A percentile compares a stretch with the other conserved stretches of the same genome.
Conservation (phyloP, 2,329 filamentous ascomycete species). For the Sporothrix pseudoabietina region DNA sequence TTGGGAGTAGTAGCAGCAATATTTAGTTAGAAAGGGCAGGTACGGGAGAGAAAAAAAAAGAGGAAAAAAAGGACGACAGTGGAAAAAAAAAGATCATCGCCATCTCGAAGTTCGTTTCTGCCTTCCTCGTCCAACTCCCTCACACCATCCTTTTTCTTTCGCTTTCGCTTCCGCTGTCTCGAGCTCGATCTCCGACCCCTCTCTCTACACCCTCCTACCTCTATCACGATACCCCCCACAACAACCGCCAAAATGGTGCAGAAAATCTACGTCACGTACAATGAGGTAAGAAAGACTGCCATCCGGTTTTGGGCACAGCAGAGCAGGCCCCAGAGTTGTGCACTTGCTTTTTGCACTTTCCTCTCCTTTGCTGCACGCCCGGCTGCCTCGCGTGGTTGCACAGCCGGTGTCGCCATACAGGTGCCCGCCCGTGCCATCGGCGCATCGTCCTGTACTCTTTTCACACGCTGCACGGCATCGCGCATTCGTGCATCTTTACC, state of each 20-base stretch:
- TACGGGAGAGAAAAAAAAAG: background rate
- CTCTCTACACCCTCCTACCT: background rate
- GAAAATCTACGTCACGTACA: slow-evolving; percentile 90
- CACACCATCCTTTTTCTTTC: background rate
- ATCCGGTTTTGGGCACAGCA: background rate
- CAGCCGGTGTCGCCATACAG: slow-evolving; percentile 1
- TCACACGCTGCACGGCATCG: background rate
- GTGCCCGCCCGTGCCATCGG: background rate
- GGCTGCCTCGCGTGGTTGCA: background rate
- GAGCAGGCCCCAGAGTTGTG: background rate
- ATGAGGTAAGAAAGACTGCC: slow-evolving; percentile 64
- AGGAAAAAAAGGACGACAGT: background rate
- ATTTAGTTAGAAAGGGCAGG: background rate
- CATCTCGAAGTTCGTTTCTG: background rate
- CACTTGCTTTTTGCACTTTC: background rate
- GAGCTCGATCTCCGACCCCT: background rate
- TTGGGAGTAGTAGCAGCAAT: too few species aligned
- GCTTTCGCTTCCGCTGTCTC: background rate
- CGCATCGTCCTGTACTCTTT: background rate
- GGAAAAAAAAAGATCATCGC: background rate
- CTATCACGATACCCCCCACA: background rate
- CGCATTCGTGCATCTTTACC: background rate
- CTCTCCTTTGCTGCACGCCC: background rate
- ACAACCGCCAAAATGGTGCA: slow-evolving; percentile 66
- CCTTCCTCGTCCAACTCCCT: background rate